Evolutionary conservation across 768 basidiomycete species (phyloP), one percentile per base, ranked within the genome.

Genomic region (Naganishia onofrii): DNA sequence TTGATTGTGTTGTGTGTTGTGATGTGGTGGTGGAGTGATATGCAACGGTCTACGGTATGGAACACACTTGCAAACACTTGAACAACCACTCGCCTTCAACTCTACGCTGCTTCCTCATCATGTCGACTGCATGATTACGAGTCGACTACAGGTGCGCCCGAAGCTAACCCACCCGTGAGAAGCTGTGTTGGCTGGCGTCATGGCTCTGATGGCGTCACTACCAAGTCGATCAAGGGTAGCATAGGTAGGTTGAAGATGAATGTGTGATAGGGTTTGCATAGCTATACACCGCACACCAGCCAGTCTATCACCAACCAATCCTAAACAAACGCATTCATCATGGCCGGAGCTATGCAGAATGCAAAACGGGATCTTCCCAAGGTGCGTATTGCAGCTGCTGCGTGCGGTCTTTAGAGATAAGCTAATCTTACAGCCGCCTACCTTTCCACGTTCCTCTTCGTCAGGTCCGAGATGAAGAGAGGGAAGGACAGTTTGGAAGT

Each of bases 321-420:
- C 31, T 32, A 29, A 34, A 38, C 21, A 9, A 26, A 15, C 42
- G 12, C 28, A 26, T 23, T 36, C 60, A 66, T 13, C 65, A 66
- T 66, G 94, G 93, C 94, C 46, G 94, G 94, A 72, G 94, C 91
- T 76, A 87, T 95, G 78, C 86, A 89, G 73, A 94, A 93, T 80
- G 93, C 93, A 74, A 91, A 89, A 85, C 87, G 85, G 81, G 85
- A 91, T 81, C 87, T 97, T 70, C 85, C 87, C 77, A 95, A 90
- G 78, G 81, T 78, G 28, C 42, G 76, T 74, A 51, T 51, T 12
- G 21, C 23, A 0, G 36, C 65, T 12, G 58, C 55, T 48, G 66
- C 32, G n/a, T n/a, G n/a, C 42, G 29, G 15, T 31, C 38, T n/a
- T 46, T 31, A 12, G 19, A 71, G 63, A 38, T 28, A 48, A 34